phyloP scores from a whole-genome alignment of 75 land plant genomes.

The Isoetes taiwanensis region DNA sequence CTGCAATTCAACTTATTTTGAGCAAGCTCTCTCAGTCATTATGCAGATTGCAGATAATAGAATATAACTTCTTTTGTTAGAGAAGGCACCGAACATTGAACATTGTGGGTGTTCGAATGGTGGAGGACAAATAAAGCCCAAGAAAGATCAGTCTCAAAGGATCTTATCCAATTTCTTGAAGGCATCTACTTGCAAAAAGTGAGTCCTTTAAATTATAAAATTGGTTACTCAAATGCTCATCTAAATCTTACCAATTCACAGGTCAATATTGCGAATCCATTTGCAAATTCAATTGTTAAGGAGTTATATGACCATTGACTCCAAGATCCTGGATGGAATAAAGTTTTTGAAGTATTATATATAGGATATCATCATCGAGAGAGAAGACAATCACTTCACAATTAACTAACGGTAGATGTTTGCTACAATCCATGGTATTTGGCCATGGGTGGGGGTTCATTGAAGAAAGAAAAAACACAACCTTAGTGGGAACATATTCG shows the following conservation, averaged over 20 bases:
- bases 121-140: constrained; percentile 92
- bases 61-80: too few relatives aligned
- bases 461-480: too few relatives aligned
- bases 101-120: constrained; percentile 97
- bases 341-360: constrained; percentile 37
- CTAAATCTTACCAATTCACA: constrained; percentile 6
- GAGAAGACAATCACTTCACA: constrained; percentile 60
- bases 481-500: too few relatives aligned
- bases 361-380: constrained; percentile 68
- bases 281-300: constrained; percentile 52
- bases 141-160: constrained; percentile 67
- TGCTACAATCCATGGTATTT: too few relatives aligned
- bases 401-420: too few relatives aligned
- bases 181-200: constrained; percentile 56
- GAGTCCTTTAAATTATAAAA: constrained; percentile 4
- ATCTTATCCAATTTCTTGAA: constrained; percentile 61
- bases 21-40: too few relatives aligned
- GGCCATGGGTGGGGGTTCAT: too few relatives aligned
- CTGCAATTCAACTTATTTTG: too few relatives aligned
- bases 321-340: constrained; percentile 68
- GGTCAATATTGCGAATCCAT: constrained; percentile 64
- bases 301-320: constrained; percentile 69
- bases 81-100: too few relatives aligned
- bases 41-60: too few relatives aligned
- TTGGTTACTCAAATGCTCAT: not conserved